Evolutionary conservation across 2,329 filamentous ascomycete species (phyloP), one percentile per base, ranked within the genome.

Genomic region (Proliferodiscus dingleyae): DNA sequence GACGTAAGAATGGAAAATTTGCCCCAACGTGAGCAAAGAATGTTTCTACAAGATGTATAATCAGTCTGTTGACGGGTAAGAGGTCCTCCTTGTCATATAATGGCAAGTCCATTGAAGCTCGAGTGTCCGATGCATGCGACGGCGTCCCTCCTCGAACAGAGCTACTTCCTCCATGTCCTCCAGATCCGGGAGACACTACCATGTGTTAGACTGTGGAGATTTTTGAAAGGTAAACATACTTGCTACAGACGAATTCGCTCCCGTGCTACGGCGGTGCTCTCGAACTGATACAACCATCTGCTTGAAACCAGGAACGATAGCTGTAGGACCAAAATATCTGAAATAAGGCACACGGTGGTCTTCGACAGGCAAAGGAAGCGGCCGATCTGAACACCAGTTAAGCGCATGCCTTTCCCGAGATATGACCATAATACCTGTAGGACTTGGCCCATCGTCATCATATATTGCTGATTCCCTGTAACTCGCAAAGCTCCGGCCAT

Each of bases 221-320:
- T 33, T 42, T 5, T 13, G 15, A 32, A 10, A 19, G 22, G 8
- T 37, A 26, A 7, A 54, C 49, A 13, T 56, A 50, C 52, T 52
- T 9, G 49, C 53, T 37, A 53, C 43, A 41, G 54, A 50, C 33
- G 59, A 61, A 18, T 28, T 50, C 18, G 57, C 50, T n/a, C 57
- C 59, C 13, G 72, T 75, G 42, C 81, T 81, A 19, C 75, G 74
- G 19, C 81, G 75, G 48, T 80, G 72, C 49, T 85, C 81, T 47
- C 83, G 77, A 23, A 90, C 80, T 43, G 85, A 83, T 47, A 86
- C 83, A 21, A 94, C 87, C 87, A 94, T 94, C 64, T 94, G 88
- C 66, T 94, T 94, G 69, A 89, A 94, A 18, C 89, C 89, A 1
- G 89, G 89, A 42, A 93, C 87, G 60, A 95, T 95, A 51, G 89